These are phyloP conservation scores for Pyricularia sp. DNA, from an alignment of 2,329 filamentous ascomycete species.

Conservation along the genomic window DNA sequence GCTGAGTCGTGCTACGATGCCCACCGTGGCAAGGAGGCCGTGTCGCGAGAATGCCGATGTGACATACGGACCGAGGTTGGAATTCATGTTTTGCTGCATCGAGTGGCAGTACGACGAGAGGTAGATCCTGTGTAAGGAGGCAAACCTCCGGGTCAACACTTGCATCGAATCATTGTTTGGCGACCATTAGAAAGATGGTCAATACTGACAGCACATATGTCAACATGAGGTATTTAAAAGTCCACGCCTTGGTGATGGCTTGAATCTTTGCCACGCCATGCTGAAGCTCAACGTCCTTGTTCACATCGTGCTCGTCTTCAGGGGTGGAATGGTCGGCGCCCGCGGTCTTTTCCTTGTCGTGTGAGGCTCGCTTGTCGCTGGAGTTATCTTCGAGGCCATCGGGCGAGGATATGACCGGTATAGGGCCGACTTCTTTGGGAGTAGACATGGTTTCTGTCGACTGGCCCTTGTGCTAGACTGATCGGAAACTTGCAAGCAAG, in stretches of 20 bases:
- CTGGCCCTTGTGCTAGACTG: no score
- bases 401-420: neutral
- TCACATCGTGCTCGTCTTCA: neutral
- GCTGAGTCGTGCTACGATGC: slow-evolving; percentile 43
- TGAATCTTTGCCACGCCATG: slow-evolving; percentile 2
- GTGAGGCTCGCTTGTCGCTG: neutral
- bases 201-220: neutral
- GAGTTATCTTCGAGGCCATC: neutral
- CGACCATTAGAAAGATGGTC: neutral
- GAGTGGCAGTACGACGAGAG: neutral
- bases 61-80: slow-evolving; percentile 32
- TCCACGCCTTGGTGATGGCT: slow-evolving; percentile 1
- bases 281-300: slow-evolving; percentile 2
- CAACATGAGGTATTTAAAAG: neutral
- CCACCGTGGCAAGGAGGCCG: slow-evolving; percentile 42
- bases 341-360: neutral
- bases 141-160: neutral
- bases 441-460: neutral
- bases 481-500: neutral
- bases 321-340: neutral
- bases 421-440: neutral
- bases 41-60: slow-evolving; percentile 42
- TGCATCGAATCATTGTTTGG: no score
- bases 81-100: slow-evolving; percentile 5
- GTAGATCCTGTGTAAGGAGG: no score